These are phyloP conservation scores for Cyphellophora attinorum DNA, from an alignment of 2,329 filamentous ascomycete genomes.

Conservation along the genomic window DNA sequence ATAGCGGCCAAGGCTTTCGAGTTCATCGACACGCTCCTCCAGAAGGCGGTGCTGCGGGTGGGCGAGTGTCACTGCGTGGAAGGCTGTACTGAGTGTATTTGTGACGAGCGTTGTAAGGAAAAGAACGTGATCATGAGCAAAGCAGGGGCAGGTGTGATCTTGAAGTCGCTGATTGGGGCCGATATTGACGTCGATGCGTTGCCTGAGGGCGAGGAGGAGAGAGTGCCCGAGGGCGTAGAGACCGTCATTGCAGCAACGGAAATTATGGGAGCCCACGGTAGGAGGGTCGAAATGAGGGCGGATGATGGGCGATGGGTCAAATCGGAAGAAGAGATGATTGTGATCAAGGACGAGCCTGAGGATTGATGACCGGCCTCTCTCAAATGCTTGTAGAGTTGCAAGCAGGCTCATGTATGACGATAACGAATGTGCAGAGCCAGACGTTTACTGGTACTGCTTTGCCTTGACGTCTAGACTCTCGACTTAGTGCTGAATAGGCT, in stretches of 20 bases:
- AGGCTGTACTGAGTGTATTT: slow-evolving; percentile 86
- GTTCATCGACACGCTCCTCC: slow-evolving; percentile 70
- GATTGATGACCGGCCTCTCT: slow-evolving; percentile 7
- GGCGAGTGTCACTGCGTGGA: slow-evolving; percentile 65
- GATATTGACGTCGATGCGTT: slow-evolving; percentile 75
- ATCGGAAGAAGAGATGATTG: slow-evolving; percentile 17
- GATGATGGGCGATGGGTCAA: slow-evolving; percentile 4
- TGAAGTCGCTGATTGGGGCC: slow-evolving; percentile 64
- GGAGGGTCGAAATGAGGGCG: slow-evolving; percentile 18
- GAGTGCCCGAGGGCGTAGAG: slow-evolving; percentile 62
- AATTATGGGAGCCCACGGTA: slow-evolving; percentile 36
- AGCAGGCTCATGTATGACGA: too few species aligned
- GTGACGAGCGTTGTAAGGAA: slow-evolving; percentile 73
- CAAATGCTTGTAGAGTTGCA: too few species aligned
- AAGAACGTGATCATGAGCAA: slow-evolving; percentile 91
- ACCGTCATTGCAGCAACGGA: slow-evolving; percentile 68
- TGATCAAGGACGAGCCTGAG: slow-evolving; percentile 19
- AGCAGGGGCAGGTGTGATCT: slow-evolving; percentile 70
- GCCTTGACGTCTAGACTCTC: too few species aligned
- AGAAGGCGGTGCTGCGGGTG: slow-evolving; percentile 66
- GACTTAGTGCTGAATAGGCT: too few species aligned
- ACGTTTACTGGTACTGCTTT: too few species aligned
- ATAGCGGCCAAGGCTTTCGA: slow-evolving; percentile 92
- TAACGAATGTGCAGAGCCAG: too few species aligned
- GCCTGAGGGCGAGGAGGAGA: slow-evolving; percentile 70